Base-by-base conservation (phyloP, 2,329 filamentous ascomycete genomes). In the Botrytis elliptica region DNA sequence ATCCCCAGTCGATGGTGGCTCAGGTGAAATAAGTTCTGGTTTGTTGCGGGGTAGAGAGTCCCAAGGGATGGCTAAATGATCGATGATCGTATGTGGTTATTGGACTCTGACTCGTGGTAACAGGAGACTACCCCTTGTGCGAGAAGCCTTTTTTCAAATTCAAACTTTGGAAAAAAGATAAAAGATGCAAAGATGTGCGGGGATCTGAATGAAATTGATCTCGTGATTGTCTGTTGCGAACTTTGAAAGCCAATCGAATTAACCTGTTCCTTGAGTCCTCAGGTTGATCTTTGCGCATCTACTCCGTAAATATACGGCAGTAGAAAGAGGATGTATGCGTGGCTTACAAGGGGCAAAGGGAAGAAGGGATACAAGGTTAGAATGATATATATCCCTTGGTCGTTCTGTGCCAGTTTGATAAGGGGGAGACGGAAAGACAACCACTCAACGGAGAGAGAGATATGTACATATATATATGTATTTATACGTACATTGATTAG, bases 21-120 rank as follows among this genome's bases (percentile, higher is more conserved):
- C 52, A 29, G 52, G 52, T 33, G 49, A 40, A 59, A 67, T 52
- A 57, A 55, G 46, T 33, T 74, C 55, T 74, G 72, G 70, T 74
- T 74, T 49, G 73, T 74, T 78, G 77, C 75, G 76, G 77, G 77
- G 77, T 78, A 78, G 76, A 64, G 68, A 42, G 25, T 55, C 40
- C 29, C 33, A 60, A 64, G 73, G n/a, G 70, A 69, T 52, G 73
- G 59, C 25, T 71, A 63, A 64, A 59, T 73, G 70, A 71, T 55
- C 33, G 64, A 64, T 64, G 42, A 65, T 71, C 42, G 59, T 68
- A 60, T 55, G 42, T 64, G 57, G 36, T 57, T 62, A n/a, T 70
- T 73, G 59, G 63, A 49, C n/a, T 76, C 71, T 75, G 76, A 78
- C 77, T 78, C 77, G 75, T 74, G 72, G 59, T 68, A 40, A 72